Evolutionary conservation across 2,329 filamentous ascomycete genomes (phyloP).

Genomic region (Verticillium isaacii): DNA sequence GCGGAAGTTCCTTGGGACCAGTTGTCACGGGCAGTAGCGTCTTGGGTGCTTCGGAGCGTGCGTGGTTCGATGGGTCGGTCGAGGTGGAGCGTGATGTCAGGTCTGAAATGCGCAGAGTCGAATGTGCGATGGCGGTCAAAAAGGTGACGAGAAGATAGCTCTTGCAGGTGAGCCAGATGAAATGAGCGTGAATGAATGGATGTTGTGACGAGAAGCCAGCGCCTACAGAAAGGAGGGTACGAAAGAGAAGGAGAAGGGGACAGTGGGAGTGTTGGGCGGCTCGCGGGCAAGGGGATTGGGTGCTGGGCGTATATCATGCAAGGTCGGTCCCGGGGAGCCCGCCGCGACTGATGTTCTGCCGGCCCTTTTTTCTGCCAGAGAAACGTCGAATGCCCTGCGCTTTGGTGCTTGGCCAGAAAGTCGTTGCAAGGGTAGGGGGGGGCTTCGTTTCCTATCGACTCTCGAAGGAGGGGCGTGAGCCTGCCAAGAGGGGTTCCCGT

Average conservation of each 20-base stretch:
- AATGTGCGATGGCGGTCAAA: background rate
- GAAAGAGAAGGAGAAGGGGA: background rate
- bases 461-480: background rate
- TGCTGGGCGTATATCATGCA: constrained; percentile 16
- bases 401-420: background rate
- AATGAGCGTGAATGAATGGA: constrained; percentile 18
- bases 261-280: constrained; percentile 1
- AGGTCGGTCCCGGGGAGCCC: constrained; percentile 8
- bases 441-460: background rate
- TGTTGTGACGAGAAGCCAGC: constrained; percentile 19
- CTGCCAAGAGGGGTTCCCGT: background rate
- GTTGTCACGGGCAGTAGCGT: background rate
- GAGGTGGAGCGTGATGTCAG: constrained; percentile 3
- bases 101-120: background rate
- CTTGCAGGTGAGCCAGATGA: constrained; percentile 12
- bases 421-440: background rate
- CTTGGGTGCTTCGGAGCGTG: background rate
- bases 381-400: constrained; percentile 3
- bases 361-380: background rate
- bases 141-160: constrained; percentile 10
- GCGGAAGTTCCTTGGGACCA: background rate
- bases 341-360: background rate
- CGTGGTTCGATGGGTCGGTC: background rate
- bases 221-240: constrained; percentile 17
- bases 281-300: constrained; percentile 6